Base-by-base conservation (phyloP, 1,139 yeast species). In the Suhomyces guaymorum region DNA sequence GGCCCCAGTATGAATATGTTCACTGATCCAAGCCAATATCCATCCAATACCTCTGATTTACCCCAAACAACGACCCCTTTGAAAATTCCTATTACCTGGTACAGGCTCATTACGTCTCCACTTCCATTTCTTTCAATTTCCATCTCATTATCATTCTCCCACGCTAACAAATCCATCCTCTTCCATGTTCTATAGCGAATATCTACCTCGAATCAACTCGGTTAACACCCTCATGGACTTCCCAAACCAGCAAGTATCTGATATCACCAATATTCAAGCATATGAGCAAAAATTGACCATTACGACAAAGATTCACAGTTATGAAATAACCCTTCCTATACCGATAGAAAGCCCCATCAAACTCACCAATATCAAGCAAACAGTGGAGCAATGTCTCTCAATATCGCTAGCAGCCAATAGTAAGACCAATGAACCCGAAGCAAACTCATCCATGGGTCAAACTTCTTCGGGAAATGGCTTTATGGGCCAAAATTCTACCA, bases 181-280 rank as follows among this genome's bases (percentile, higher is more conserved):
- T n/a, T 10, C 11, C 22, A 66, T 66, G 72, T 65, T 61, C 38
- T 48, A 52, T 28, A 47, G 63, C n/a, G 75, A 70, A 41, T 57
- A 57, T 37, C 54, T 70, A n/a, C 71, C 74, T 8, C 54, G 74
- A 35, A 46, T 70, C 15, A 54, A 55, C 26, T 47, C 60, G 20
- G 46, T 68, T n/a, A 51, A 70, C 3, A 52, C 61, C 12, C 49
- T 55, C 2, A 20, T 59, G 3, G 65, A 61, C 25, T 55, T 49
- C 29, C 39, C 43, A 5, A 45, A 38, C 9, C 41, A 35, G 9
- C 7, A 21, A 3, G 32, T 44, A 10, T 18, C 44, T 2, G 40
- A 30, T n/a, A 43, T 52, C 18, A 35, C 35, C n/a, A 35, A 35
- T 9, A 38, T 51, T 10, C 16, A 25, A 5, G 32, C 30, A 7